Conservation (phyloP, 768 basidiomycete species). For the Serendipita indica region DNA sequence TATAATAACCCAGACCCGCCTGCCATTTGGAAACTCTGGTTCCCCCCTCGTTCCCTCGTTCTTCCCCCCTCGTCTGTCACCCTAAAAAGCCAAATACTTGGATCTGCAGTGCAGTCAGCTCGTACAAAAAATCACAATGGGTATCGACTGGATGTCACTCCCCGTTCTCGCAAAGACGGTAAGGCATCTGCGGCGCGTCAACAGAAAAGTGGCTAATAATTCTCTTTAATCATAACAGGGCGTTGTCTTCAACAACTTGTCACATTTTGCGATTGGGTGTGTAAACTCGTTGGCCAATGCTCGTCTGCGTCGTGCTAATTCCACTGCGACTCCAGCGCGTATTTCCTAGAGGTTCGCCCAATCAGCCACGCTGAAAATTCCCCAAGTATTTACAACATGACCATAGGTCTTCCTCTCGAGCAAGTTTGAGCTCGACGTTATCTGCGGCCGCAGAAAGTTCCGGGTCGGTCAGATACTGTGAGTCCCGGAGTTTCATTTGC, state of each 20-base stretch:
- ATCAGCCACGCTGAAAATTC: too few relatives aligned
- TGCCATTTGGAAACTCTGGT: too few relatives aligned
- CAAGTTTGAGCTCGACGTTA: slow-evolving; percentile 48
- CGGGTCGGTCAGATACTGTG: slow-evolving; percentile 49
- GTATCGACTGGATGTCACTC: background rate
- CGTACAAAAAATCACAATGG: background rate
- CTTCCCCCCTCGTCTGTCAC: background rate
- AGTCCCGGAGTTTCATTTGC: background rate
- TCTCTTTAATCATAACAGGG: background rate
- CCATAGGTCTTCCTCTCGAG: slow-evolving; percentile 42
- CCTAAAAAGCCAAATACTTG: background rate
- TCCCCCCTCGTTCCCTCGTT: background rate
- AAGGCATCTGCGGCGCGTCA: background rate
- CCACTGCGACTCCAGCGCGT: background rate
- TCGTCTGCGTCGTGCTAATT: background rate
- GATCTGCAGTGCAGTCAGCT: background rate
- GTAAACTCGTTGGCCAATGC: background rate
- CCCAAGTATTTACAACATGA: too few relatives aligned
- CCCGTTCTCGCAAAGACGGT: background rate
- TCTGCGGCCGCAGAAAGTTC: slow-evolving; percentile 42
- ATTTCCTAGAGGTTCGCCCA: background rate
- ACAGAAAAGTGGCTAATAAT: background rate
- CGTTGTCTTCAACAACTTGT: background rate
- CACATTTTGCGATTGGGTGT: slow-evolving; percentile 6
- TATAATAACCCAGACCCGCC: background rate